These are phyloP conservation scores for Puccinia coronata DNA, from an alignment of 1,284 basidiomycete genomes.

Conservation along the genomic window DNA sequence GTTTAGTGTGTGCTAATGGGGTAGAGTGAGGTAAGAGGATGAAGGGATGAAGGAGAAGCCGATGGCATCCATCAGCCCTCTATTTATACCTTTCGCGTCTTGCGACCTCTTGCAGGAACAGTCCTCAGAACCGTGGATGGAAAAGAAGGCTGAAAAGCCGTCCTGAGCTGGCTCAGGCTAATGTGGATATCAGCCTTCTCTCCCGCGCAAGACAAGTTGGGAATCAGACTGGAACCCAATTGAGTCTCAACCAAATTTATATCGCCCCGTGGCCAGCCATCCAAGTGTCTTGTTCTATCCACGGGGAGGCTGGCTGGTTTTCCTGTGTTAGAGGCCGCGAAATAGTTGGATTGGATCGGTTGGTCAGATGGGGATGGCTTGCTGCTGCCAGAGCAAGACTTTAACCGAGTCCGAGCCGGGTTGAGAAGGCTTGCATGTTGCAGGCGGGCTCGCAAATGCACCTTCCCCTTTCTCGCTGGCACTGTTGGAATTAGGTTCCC, in stretches of 20 bases:
- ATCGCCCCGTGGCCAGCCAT: not conserved
- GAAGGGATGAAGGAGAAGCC: not conserved
- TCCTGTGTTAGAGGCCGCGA: not conserved
- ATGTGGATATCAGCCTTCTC: not conserved
- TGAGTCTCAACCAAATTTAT: not conserved
- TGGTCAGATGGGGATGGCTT: not conserved
- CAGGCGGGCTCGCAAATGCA: not conserved
- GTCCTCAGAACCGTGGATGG: not conserved
- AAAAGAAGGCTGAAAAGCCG: not conserved
- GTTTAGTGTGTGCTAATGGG: not conserved
- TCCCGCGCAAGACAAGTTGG: not conserved
- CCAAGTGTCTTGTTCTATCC: not conserved
- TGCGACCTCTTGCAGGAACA: not conserved
- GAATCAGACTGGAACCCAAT: not conserved
- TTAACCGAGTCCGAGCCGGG: not conserved
- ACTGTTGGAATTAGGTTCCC: not conserved
- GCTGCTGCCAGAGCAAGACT: not conserved
- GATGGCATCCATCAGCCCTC: not conserved
- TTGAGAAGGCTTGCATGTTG: conserved; percentile 1
- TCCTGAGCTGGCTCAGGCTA: not conserved
- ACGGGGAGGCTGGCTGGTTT: not conserved
- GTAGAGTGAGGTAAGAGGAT: not conserved
- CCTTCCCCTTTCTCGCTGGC: not conserved
- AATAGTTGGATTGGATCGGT: not conserved
- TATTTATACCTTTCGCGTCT: not conserved